A percentile compares a stretch with the other conserved stretches of the same genome.
phyloP scores from a whole-genome alignment of 352 stramenopile genomes.

The Phytopythium cucurbitacearum region DNA sequence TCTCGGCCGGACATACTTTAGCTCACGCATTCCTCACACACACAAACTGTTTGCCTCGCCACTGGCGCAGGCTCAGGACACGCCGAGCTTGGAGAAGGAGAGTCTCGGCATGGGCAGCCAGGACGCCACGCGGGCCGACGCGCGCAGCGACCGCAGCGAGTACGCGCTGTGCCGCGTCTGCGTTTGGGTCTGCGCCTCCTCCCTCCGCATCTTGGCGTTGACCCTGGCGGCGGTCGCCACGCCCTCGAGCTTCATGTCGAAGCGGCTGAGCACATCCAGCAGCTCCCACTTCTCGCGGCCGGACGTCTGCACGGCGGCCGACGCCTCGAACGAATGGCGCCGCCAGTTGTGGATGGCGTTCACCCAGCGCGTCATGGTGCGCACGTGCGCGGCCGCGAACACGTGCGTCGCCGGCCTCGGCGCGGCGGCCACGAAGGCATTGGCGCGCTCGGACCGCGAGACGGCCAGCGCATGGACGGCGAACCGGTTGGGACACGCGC shows the following conservation, averaged over 20 bases:
- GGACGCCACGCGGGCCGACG: slow-evolving; percentile 20
- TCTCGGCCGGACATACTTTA: background rate
- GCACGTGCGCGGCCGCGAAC: slow-evolving; percentile 20
- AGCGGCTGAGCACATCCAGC: slow-evolving; percentile 26
- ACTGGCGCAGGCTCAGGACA: slow-evolving; percentile 8
- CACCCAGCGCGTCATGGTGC: slow-evolving; percentile 56
- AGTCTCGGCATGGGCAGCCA: slow-evolving; percentile 22
- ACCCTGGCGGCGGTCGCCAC: slow-evolving; percentile 3
- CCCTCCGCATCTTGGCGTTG: slow-evolving; percentile 8
- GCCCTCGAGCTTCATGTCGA: slow-evolving; percentile 38
- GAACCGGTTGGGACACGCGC: slow-evolving; percentile 65
- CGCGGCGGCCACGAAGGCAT: slow-evolving; percentile 24
- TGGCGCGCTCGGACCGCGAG: slow-evolving; percentile 43
- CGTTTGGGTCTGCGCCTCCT: slow-evolving; percentile 3
- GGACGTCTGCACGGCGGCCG: slow-evolving; percentile 11
- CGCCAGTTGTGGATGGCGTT: slow-evolving; percentile 74
- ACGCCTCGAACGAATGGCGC: slow-evolving; percentile 59
- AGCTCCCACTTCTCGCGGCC: slow-evolving; percentile 10
- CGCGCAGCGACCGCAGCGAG: slow-evolving; percentile 6
- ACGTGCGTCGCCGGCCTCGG: background rate
- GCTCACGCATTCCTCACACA: background rate
- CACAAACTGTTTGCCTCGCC: background rate
- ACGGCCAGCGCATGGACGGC: slow-evolving; percentile 42
- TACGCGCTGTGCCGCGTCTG: slow-evolving; percentile 12
- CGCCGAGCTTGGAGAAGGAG: slow-evolving; percentile 18